Conservation (phyloP, 192 early-diverging fungal genomes). For the Umbelopsis ramanniana region DNA sequence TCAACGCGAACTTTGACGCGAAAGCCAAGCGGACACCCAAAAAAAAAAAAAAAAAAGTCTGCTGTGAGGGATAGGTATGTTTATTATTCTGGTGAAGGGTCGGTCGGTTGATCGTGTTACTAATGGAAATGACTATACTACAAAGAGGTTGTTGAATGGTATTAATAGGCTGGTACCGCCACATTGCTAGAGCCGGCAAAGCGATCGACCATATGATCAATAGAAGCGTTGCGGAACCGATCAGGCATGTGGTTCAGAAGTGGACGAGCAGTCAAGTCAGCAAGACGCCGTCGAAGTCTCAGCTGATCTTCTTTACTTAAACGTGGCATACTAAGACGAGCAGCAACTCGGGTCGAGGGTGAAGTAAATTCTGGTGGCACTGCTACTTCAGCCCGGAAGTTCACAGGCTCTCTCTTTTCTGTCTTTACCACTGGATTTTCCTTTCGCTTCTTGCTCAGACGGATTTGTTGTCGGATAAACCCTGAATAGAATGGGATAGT, state of each 20-base stretch:
- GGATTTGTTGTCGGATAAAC: constrained; percentile 40
- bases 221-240: constrained; percentile 8
- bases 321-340: background rate
- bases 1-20: constrained; percentile 15
- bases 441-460: constrained; percentile 14
- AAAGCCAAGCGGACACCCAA: constrained; percentile 3
- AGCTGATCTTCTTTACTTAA: constrained; percentile 13
- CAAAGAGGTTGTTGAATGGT: background rate
- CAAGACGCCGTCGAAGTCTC: constrained; percentile 1
- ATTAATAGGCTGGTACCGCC: constrained; percentile 8
- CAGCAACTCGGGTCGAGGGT: background rate
- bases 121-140: background rate
- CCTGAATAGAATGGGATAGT: constrained; percentile 25
- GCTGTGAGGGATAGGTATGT: background rate
- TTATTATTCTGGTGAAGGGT: background rate
- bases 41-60: background rate
- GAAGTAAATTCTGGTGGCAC: background rate
- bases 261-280: constrained; percentile 20
- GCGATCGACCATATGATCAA: constrained; percentile 24
- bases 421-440: background rate
- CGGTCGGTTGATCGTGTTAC: background rate
- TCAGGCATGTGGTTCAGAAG: constrained; percentile 21
- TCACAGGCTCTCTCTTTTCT: constrained; percentile 4
- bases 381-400: background rate
- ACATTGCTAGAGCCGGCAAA: constrained; percentile 19